Percentiles rank a stretch among this genome's conserved stretches.
Conservation (phyloP, 116 monocot species). For the Posidonia oceanica region DNA sequence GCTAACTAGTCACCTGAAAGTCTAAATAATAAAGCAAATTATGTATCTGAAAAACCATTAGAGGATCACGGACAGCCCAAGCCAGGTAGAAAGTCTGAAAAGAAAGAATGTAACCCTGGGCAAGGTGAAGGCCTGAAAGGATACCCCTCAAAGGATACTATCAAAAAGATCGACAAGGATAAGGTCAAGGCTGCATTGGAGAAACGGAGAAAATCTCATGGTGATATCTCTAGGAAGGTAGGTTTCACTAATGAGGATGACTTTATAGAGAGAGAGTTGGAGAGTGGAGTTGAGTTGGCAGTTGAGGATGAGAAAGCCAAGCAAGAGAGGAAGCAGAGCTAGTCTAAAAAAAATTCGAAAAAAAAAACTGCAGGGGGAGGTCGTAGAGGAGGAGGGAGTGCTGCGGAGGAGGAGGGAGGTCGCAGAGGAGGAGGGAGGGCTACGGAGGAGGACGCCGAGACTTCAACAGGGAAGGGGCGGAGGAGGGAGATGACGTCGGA, state of each 20-base stretch:
- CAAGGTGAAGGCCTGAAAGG: slow-evolving; percentile 16
- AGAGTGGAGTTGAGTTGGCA: slow-evolving; percentile 19
- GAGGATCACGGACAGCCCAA: too few relatives aligned
- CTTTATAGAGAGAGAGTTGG: slow-evolving; percentile 20
- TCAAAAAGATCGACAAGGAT: slow-evolving; percentile 12
- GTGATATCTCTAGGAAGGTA: slow-evolving; percentile 7
- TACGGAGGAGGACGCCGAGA: too few relatives aligned
- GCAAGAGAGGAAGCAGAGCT: slow-evolving; percentile 9
- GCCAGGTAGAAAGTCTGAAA: background rate
- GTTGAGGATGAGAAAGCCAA: slow-evolving; percentile 11
- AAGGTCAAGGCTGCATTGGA: slow-evolving; percentile 24
- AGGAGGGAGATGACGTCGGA: too few relatives aligned
- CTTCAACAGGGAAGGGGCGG: too few relatives aligned
- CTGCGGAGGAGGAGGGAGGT: too few relatives aligned
- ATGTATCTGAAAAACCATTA: slow-evolving; percentile 5
- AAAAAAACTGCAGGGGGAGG: too few relatives aligned
- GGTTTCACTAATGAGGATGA: slow-evolving; percentile 19
- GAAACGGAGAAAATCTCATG: slow-evolving; percentile 13
- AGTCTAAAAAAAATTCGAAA: slow-evolving; percentile 11
- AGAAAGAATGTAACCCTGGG: slow-evolving; percentile 2
- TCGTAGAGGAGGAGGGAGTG: too few relatives aligned
- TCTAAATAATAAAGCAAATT: background rate
- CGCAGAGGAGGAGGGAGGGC: too few relatives aligned
- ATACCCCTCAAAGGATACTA: slow-evolving; percentile 7
- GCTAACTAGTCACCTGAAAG: slow-evolving; percentile 2